A percentile compares a stretch with the other conserved stretches of the same genome.
Evolutionary conservation across 495 filamentous ascomycete genomes (phyloP).

Genomic region (Penicillium cinerascens): DNA sequence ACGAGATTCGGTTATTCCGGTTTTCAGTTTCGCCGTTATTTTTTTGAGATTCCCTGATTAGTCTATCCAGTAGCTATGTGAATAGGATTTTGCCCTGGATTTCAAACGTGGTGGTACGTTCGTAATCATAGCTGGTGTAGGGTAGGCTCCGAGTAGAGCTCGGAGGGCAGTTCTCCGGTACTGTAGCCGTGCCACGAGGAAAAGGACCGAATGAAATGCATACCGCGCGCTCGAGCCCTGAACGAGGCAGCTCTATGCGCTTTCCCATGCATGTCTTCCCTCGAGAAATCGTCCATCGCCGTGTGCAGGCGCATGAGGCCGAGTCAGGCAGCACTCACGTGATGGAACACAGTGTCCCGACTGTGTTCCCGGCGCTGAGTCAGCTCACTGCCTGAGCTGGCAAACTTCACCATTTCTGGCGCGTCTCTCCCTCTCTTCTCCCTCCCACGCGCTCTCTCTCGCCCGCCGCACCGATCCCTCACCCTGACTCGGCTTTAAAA

Average conservation of each 20-base stretch:
- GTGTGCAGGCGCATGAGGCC: not conserved
- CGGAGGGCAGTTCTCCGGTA: not conserved
- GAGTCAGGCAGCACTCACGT: slow-evolving; percentile 24
- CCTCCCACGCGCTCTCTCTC: slow-evolving; percentile 21
- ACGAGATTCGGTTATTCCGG: slow-evolving; percentile 7
- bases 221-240: not conserved
- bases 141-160: not conserved
- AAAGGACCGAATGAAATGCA: not conserved
- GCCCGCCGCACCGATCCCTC: not conserved
- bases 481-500: slow-evolving; percentile 4
- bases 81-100: slow-evolving; percentile 14
- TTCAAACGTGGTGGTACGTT: not conserved
- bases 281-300: not conserved
- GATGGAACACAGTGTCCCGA: slow-evolving; percentile 24
- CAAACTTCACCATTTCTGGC: slow-evolving; percentile 29
- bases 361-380: slow-evolving; percentile 26
- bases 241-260: not conserved
- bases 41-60: slow-evolving; percentile 23
- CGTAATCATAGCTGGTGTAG: not conserved
- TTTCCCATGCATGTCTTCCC: not conserved
- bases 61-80: slow-evolving; percentile 16
- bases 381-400: slow-evolving; percentile 21
- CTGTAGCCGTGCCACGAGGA: not conserved
- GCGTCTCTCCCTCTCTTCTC: slow-evolving; percentile 22
- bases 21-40: slow-evolving; percentile 15